Base-by-base conservation (phyloP, 2,329 filamentous ascomycete species). In the Torrubiellomyces zombiae region DNA sequence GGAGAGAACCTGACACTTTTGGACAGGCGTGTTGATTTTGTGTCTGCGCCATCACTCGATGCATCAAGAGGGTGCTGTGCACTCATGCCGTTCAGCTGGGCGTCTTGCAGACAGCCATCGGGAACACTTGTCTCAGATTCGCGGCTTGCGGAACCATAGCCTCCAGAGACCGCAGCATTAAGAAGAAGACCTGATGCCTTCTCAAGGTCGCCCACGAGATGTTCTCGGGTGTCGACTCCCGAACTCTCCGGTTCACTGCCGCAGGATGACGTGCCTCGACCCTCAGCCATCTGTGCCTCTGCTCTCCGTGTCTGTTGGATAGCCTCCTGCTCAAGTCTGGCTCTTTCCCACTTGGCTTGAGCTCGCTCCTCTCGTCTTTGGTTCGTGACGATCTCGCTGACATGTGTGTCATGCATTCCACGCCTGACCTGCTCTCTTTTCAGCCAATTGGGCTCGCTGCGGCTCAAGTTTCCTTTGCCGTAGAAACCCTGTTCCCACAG, bases 401-500 rank as follows among this genome's bases (percentile, higher is more conserved):
- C 89, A 34, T 70, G 63, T 14, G 56, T 58, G 16, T 68, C 64
- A 14, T 72, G 54, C 10, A 73, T 50, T 8, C 78, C 78, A 30
- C 63, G 63, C 25, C 75, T 67, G 15, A 75, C 72, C 48, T 80
- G 76, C 50, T 93, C 82, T 33, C 78, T 65, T 35, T 79, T 78
- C 25, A 93, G 51, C 89, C 89, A 98, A 38, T 74, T 89, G 3
- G 86, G 86, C 48, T 98, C 86, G 58, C 85, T 94, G 39, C 91
- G 72, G 55, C 85, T 94, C 30, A 95, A 58, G 38, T 62, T 86
- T 21, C 89, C 89, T 50, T 94, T 94, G 23, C 91, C 91, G 50
- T 86, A 98, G 53, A 98, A 98, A 5, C 89, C 89, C 55, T 91
- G 81, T 50, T 93, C 80, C 89, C 91, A 98, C 14, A 98, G 53